Percentiles rank a stretch among this genome's conserved stretches.
Conservation (phyloP, 441 rosid species). For the Daphne laureola region DNA sequence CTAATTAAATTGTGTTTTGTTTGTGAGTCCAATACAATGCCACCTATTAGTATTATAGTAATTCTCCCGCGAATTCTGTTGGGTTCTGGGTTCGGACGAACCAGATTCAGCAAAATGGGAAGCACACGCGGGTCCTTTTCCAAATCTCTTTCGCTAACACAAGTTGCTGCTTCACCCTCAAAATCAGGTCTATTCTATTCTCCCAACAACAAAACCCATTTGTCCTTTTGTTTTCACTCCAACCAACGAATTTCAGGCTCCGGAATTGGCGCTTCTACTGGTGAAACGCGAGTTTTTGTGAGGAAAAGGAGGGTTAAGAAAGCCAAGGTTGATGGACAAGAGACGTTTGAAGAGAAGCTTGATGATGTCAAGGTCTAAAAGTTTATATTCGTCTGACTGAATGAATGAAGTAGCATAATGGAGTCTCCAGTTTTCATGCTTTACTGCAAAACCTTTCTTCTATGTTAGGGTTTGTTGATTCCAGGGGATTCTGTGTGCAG, state of each 20-base stretch:
- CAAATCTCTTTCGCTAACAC: constrained; percentile 21
- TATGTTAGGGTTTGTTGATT: background rate
- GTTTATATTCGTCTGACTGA: too few species aligned
- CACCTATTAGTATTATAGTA: too few species aligned
- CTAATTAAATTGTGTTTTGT: too few species aligned
- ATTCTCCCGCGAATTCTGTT: background rate
- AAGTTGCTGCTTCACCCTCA: constrained; percentile 26
- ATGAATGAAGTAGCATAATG: too few species aligned
- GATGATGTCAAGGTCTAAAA: too few species aligned
- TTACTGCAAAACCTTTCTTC: background rate
- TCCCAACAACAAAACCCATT: background rate
- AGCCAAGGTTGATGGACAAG: constrained; percentile 21
- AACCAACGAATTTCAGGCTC: constrained; percentile 18
- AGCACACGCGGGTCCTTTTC: constrained; percentile 27
- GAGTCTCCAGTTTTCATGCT: background rate
- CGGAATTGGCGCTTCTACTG: constrained; percentile 16
- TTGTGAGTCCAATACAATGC: too few species aligned
- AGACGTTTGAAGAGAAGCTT: constrained; percentile 13
- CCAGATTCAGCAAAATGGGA: constrained; percentile 27
- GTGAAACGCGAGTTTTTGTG: constrained; percentile 37
- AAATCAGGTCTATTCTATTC: constrained; percentile 30
- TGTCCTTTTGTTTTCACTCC: background rate
- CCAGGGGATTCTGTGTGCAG: constrained; percentile 19
- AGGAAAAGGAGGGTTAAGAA: constrained; percentile 50
- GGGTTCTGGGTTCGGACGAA: constrained; percentile 13